Percentiles rank a stretch among this genome's conserved stretches.
These are phyloP conservation scores for Podospora sp. DNA, from an alignment of 495 filamentous ascomycete species.

Conservation along the genomic window DNA sequence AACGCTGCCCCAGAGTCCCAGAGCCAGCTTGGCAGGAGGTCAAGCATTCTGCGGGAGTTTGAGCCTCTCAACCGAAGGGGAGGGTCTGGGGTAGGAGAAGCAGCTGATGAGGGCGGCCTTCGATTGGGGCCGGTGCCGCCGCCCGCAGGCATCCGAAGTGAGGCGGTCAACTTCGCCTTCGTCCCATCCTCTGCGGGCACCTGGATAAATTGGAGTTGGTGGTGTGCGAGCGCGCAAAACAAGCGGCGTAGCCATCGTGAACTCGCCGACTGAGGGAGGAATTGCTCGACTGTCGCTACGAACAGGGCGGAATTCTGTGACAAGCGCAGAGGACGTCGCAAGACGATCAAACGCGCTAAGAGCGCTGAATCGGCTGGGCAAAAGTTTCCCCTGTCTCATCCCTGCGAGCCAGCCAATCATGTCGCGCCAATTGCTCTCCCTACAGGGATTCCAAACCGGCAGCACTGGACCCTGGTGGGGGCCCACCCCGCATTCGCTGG, in stretches of 20 bases:
- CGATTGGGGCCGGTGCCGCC: background rate
- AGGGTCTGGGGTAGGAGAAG: no score
- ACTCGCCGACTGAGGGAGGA: no score
- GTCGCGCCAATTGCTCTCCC: conserved; percentile 3
- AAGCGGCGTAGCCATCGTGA: no score
- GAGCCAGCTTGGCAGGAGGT: conserved; percentile 3
- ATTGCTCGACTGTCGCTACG: background rate
- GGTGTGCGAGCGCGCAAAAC: background rate
- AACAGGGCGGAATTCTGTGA: conserved; percentile 17
- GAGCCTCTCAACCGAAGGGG: background rate
- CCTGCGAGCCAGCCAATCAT: conserved; percentile 19
- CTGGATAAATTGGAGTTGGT: background rate
- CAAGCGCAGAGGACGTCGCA: conserved; percentile 15
- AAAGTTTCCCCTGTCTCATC: conserved; percentile 23
- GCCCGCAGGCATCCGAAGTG: background rate
- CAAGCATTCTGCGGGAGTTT: background rate
- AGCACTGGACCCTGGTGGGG: conserved; percentile 11
- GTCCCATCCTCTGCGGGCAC: background rate
- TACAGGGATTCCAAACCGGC: conserved; percentile 27
- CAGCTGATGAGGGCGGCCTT: background rate
- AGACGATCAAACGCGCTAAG: conserved; percentile 36
- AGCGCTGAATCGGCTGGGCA: conserved; percentile 8
- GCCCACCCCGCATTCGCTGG: conserved; percentile 38
- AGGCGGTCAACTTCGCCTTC: background rate
- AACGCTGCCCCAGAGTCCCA: conserved; percentile 14